A percentile compares a stretch with the other conserved stretches of the same genome.
These are phyloP conservation scores for Wickerhamiella vanderwaltii DNA, from an alignment of 805 yeast species.

Conservation along the genomic window DNA sequence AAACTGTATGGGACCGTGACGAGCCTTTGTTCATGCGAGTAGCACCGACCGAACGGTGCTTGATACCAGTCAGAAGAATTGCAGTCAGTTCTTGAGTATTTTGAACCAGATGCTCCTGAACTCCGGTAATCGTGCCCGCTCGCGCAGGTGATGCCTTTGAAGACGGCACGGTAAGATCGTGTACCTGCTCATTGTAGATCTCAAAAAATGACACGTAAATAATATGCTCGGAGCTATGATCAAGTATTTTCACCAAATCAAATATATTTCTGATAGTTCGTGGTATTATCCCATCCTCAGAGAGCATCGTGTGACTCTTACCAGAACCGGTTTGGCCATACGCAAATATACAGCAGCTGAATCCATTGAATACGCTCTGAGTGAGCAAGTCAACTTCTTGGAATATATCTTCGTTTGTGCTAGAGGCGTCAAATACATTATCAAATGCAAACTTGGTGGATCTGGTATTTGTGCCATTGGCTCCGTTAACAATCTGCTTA, in stretches of 20 bases:
- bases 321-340: constrained; percentile 98
- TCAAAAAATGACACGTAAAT: constrained; percentile 64
- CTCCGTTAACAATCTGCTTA: constrained; percentile 9
- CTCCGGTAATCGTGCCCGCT: not conserved
- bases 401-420: constrained; percentile 54
- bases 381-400: constrained; percentile 77
- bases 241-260: constrained; percentile 31
- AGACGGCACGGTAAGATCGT: constrained; percentile 43
- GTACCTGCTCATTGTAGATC: constrained; percentile 72
- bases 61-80: constrained; percentile 43
- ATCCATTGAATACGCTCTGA: constrained; percentile 79
- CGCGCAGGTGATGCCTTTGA: constrained; percentile 13
- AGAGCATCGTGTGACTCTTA: constrained; percentile 83
- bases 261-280: constrained; percentile 62
- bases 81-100: constrained; percentile 8
- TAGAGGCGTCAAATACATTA: constrained; percentile 48
- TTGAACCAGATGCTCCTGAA: not conserved
- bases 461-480: constrained; percentile 21
- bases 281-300: constrained; percentile 69
- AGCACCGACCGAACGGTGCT: constrained; percentile 62
- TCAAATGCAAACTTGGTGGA: constrained; percentile 50
- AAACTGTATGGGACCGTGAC: constrained; percentile 84
- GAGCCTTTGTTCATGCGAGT: constrained; percentile 75
- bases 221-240: constrained; percentile 39
- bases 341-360: constrained; percentile 85